Conservation (phyloP, 2,329 filamentous ascomycete genomes). For the Camillea tinctor region DNA sequence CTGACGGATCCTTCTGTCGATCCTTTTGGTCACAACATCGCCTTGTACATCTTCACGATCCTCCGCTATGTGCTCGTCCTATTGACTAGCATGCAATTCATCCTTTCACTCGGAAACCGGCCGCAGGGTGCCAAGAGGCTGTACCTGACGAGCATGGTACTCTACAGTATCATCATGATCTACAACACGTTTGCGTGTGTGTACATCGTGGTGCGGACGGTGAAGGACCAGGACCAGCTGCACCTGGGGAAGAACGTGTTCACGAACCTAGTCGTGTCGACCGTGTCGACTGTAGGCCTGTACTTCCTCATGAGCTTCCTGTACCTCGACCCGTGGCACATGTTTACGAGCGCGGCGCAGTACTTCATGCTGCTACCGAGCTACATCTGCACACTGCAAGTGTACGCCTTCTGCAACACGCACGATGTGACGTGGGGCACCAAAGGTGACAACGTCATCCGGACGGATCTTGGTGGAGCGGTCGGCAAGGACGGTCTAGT, state of each 20-base stretch:
- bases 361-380: conserved; percentile 90
- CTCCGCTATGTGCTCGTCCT: conserved; percentile 83
- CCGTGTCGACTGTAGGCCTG: conserved; percentile 83
- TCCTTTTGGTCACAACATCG: conserved; percentile 87
- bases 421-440: conserved; percentile 99
- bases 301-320: conserved; percentile 97
- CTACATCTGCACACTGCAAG: conserved; percentile 96
- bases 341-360: conserved; percentile 88
- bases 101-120: conserved; percentile 91
- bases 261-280: conserved; percentile 89
- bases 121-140: conserved; percentile 92
- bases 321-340: conserved; percentile 98
- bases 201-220: conserved; percentile 84
- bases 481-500: conserved; percentile 75
- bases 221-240: conserved; percentile 54
- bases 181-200: conserved; percentile 90
- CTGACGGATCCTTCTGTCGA: conserved; percentile 76
- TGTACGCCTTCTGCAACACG: conserved; percentile 98
- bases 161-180: conserved; percentile 91
- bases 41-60: conserved; percentile 80
- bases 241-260: conserved; percentile 82
- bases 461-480: conserved; percentile 88
- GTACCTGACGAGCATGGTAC: conserved; percentile 82
- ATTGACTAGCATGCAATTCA: conserved; percentile 92
- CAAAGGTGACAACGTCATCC: conserved; percentile 94